phyloP scores from a whole-genome alignment of 805 yeast species.

The Hanseniaspora hatyaiensis region DNA sequence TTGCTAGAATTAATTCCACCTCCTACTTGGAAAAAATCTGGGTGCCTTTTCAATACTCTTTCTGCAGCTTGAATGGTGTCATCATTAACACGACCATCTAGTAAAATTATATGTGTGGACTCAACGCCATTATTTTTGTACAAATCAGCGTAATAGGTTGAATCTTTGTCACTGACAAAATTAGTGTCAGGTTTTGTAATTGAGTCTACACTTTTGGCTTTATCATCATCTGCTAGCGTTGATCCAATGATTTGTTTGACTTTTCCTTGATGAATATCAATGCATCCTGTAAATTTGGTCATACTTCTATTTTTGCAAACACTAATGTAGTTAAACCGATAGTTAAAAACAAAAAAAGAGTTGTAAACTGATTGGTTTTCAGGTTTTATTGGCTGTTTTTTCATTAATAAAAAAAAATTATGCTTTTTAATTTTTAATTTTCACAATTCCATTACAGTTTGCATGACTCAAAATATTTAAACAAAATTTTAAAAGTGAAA shows the following conservation, averaged over 20 bases:
- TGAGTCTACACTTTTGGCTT: slow-evolving; percentile 46
- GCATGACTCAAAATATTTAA: no score
- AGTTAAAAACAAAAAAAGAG: not conserved
- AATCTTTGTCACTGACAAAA: slow-evolving; percentile 63
- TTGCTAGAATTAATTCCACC: slow-evolving; percentile 78
- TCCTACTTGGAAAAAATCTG: slow-evolving; percentile 66
- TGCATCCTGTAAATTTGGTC: slow-evolving; percentile 89
- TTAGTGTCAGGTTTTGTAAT: slow-evolving; percentile 51
- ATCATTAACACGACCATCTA: slow-evolving; percentile 67
- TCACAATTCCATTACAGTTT: no score
- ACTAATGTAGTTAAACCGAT: not conserved
- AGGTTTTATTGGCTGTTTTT: no score
- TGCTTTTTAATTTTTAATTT: no score
- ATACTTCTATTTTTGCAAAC: slow-evolving; percentile 29
- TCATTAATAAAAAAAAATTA: no score
- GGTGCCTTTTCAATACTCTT: slow-evolving; percentile 67
- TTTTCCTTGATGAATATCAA: slow-evolving; percentile 86
- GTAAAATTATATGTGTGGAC: slow-evolving; percentile 88
- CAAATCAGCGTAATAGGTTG: slow-evolving; percentile 62
- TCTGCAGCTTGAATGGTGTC: slow-evolving; percentile 47
- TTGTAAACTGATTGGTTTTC: no score
- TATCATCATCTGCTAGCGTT: slow-evolving; percentile 52
- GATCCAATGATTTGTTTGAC: slow-evolving; percentile 98
- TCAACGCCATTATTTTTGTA: slow-evolving; percentile 46
- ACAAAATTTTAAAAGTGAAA: no score